phyloP scores from a whole-genome alignment of 352 stramenopile species.

The Pythium phragmitis region DNA sequence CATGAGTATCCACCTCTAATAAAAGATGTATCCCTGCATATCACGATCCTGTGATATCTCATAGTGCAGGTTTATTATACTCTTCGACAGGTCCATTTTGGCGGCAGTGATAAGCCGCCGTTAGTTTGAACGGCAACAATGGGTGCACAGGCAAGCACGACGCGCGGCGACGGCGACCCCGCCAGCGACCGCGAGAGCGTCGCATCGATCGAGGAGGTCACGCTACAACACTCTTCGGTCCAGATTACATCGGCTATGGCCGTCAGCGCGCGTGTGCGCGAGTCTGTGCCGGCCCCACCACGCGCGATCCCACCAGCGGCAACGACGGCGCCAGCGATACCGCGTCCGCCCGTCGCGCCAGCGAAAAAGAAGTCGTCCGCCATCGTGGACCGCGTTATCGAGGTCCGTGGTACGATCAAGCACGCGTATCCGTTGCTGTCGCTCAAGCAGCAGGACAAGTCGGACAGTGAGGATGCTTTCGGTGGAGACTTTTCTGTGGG shows the following conservation, averaged over 20 bases:
- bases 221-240: neutral
- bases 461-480: slow-evolving; percentile 8
- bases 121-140: slow-evolving; percentile 3
- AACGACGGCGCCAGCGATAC: neutral
- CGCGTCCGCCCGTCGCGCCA: slow-evolving; percentile 13
- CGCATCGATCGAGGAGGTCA: neutral
- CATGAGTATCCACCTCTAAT: neutral
- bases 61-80: neutral
- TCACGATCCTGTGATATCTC: neutral
- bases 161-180: neutral
- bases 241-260: neutral
- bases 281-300: neutral
- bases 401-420: slow-evolving; percentile 41
- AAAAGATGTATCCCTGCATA: slow-evolving; percentile 8
- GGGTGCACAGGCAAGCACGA: slow-evolving; percentile 23
- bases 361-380: neutral
- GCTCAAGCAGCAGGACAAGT: slow-evolving; percentile 16
- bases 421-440: slow-evolving; percentile 60
- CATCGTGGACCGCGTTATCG: slow-evolving; percentile 28
- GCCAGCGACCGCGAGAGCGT: slow-evolving; percentile 14
- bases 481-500: slow-evolving; percentile 48
- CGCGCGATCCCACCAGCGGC: neutral
- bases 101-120: neutral
- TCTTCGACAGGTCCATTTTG: slow-evolving; percentile 17
- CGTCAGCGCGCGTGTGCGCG: neutral